Conservation (phyloP, 2,329 filamentous ascomycete species). For the Botrytis fragariae region DNA sequence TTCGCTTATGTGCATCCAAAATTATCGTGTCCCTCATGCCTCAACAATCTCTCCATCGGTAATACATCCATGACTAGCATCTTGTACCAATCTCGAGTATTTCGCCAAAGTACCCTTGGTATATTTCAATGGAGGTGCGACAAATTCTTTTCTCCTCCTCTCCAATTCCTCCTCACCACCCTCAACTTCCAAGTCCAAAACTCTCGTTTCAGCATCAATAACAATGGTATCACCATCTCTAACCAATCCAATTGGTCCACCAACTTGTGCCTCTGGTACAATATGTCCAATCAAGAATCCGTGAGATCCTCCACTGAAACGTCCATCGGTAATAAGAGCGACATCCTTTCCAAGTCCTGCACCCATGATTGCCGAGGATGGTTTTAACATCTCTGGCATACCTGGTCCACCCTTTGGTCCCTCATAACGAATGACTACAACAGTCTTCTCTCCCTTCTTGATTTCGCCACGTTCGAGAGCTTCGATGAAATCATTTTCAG, state of each 20-base stretch:
- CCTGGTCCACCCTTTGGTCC: constrained; percentile 71
- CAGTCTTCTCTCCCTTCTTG: constrained; percentile 73
- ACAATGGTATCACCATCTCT: constrained; percentile 56
- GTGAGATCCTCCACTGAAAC: constrained; percentile 58
- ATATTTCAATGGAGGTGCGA: constrained; percentile 55
- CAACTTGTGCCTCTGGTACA: constrained; percentile 59
- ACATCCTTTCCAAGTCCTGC: constrained; percentile 67
- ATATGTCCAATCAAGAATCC: constrained; percentile 63
- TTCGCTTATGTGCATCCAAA: not conserved
- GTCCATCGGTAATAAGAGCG: constrained; percentile 69
- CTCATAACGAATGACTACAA: constrained; percentile 73
- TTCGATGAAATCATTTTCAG: constrained; percentile 65
- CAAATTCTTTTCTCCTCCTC: constrained; percentile 50
- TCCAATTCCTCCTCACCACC: constrained; percentile 39
- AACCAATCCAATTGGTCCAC: constrained; percentile 58
- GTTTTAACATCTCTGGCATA: constrained; percentile 74
- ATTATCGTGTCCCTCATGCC: not conserved
- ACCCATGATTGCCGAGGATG: constrained; percentile 70
- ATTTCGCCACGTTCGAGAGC: constrained; percentile 66
- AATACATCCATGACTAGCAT: constrained; percentile 58
- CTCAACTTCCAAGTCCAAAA: constrained; percentile 51
- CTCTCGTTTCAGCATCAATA: constrained; percentile 57
- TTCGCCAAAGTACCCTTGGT: constrained; percentile 58
- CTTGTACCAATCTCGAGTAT: constrained; percentile 53
- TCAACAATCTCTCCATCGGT: constrained; percentile 46